Evolutionary conservation across 768 basidiomycete species (phyloP), one percentile per base, ranked within the genome.

Genomic region (Phylloporus arenicola): DNA sequence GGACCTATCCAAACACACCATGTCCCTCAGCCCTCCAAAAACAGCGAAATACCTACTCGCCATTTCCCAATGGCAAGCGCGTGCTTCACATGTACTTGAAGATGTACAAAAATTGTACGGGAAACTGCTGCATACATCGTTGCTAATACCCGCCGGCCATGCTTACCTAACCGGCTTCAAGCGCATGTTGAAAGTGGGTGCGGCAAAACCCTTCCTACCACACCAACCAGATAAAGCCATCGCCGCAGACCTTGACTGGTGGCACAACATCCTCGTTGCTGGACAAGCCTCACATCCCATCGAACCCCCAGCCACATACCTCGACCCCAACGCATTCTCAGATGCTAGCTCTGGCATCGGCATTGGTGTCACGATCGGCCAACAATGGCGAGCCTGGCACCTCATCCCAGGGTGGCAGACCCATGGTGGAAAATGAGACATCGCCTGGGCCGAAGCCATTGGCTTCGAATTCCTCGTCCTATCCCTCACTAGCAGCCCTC

Each of bases 161-260:
- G 69, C 74, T 0, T 74, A 72, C 53, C 67, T 78, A 48, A 74
- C 70, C 38, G 41, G 45, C n/a, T 51, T 79, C 17, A 71, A 78
- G 50, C n/a, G n/a, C n/a, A n/a, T n/a, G n/a, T n/a, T n/a, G n/a
- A n/a, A n/a, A n/a, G n/a, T n/a, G n/a, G n/a, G n/a, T n/a, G n/a
- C n/a, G n/a, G n/a, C n/a, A n/a, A n/a, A n/a, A n/a, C n/a, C n/a
- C n/a, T n/a, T n/a, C n/a, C 27, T 56, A n/a, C 71, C 62, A 6
- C 63, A 54, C 5, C 14, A 7, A 3, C 35, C 50, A 0, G 29
- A 40, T 1, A 56, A 56, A 9, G 0, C 1, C 1, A 34, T 49
- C 0, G n/a, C 34, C 0, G n/a, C 27, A 0, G 19, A 56, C 10
- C 13, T 53, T 0, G 2, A 5, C 0, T 57, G 47, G 49, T 56